Conservation (phyloP, 257 asterid species). For the Solanum clarkiae region DNA sequence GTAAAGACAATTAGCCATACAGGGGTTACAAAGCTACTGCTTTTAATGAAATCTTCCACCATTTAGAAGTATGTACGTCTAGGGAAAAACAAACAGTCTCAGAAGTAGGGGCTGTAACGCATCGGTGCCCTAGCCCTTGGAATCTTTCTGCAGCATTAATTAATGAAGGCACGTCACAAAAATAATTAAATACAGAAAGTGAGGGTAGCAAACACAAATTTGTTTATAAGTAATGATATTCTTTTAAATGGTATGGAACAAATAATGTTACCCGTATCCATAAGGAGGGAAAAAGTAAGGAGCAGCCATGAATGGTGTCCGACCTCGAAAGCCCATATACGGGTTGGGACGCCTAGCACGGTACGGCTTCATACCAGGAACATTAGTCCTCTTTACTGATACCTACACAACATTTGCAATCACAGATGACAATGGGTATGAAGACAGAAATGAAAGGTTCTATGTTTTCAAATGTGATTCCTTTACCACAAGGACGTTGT, state of each 20-base stretch:
- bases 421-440: not conserved
- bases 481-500: too few relatives aligned
- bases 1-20: not conserved
- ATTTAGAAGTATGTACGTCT: not conserved
- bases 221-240: not conserved
- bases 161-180: not conserved
- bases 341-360: conserved; percentile 70
- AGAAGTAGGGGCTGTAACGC: conserved; percentile 59
- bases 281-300: conserved; percentile 66
- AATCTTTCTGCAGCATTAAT: conserved; percentile 39
- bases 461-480: not conserved
- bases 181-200: not conserved
- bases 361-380: conserved; percentile 92
- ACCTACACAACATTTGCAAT: conserved; percentile 29
- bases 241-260: not conserved
- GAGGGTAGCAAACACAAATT: not conserved
- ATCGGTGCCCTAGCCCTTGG: conserved; percentile 59
- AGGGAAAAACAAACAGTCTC: conserved; percentile 5
- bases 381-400: conserved; percentile 73
- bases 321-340: conserved; percentile 35
- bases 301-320: conserved; percentile 56
- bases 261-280: conserved; percentile 50
- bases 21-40: not conserved
- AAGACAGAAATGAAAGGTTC: not conserved
- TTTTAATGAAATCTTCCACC: not conserved